Percentiles rank a stretch among this genome's conserved stretches.
These are phyloP conservation scores for Kuraishia ogatae DNA, from an alignment of 805 yeast genomes.

Conservation along the genomic window DNA sequence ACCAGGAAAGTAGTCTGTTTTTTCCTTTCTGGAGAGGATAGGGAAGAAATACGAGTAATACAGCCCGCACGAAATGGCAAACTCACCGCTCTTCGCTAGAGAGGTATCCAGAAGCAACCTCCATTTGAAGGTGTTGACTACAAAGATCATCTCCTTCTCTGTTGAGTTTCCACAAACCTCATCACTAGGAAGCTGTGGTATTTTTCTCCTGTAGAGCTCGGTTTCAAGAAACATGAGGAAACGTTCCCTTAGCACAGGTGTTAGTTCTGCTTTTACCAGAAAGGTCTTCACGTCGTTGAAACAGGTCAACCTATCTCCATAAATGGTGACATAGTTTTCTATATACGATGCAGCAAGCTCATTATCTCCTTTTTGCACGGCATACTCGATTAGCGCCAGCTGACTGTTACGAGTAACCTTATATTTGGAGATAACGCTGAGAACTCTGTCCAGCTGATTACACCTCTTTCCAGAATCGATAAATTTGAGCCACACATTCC, in stretches of 20 bases:
- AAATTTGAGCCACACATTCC: slow-evolving; percentile 58
- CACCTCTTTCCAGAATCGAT: slow-evolving; percentile 35
- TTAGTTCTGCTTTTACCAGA: neutral
- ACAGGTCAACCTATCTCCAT: slow-evolving; percentile 56
- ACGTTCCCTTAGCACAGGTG: neutral
- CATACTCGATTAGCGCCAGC: slow-evolving; percentile 28
- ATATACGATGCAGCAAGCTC: slow-evolving; percentile 19
- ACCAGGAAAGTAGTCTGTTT: slow-evolving; percentile 65
- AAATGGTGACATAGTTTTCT: slow-evolving; percentile 31
- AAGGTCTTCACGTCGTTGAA: slow-evolving; percentile 45
- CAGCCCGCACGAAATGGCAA: slow-evolving; percentile 23
- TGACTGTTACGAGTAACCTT: slow-evolving; percentile 44
- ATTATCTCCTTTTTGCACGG: slow-evolving; percentile 28
- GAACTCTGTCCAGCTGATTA: slow-evolving; percentile 23
- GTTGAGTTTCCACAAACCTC: slow-evolving; percentile 6
- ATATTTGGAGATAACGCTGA: slow-evolving; percentile 19
- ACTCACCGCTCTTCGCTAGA: slow-evolving; percentile 7
- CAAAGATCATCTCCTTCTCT: slow-evolving; percentile 12
- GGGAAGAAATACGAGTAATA: slow-evolving; percentile 31
- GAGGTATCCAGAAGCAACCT: slow-evolving; percentile 13
- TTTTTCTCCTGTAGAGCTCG: neutral
- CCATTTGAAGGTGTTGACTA: slow-evolving; percentile 35
- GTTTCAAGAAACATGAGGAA: slow-evolving; percentile 5
- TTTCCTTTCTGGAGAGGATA: slow-evolving; percentile 29
- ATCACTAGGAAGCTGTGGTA: neutral